Evolutionary conservation across 257 asterid species (phyloP).

Genomic region (Solanum lycopersicoides): DNA sequence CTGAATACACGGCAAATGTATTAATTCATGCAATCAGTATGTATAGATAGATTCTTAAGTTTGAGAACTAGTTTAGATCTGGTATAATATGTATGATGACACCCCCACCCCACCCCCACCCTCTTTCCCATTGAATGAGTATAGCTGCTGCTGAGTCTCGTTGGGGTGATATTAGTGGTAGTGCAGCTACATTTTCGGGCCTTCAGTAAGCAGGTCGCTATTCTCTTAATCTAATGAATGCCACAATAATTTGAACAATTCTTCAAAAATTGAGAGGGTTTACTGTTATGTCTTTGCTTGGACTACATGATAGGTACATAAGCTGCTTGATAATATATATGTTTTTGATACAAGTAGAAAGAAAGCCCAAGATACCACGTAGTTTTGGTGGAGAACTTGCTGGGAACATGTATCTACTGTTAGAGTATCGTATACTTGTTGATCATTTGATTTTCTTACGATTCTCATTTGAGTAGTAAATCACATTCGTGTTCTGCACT

Average conservation of each 20-base stretch:
- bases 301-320: neutral
- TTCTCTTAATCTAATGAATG: neutral
- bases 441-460: neutral
- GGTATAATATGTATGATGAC: neutral
- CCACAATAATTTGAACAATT: neutral
- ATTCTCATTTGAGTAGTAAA: neutral
- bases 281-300: neutral
- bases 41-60: neutral
- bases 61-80: neutral
- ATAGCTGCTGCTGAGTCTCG: neutral
- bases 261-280: neutral
- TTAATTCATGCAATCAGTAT: neutral
- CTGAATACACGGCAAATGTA: neutral
- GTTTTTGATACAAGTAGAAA: neutral
- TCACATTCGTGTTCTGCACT: neutral
- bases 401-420: neutral
- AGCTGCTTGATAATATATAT: neutral
- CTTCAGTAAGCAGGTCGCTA: neutral
- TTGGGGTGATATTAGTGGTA: neutral
- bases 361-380: neutral
- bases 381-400: neutral
- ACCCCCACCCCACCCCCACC: neutral
- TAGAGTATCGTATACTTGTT: neutral
- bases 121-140: neutral
- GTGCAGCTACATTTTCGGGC: neutral